Conservation (phyloP, 345 rosid species). For the Kernera saxatilis region DNA sequence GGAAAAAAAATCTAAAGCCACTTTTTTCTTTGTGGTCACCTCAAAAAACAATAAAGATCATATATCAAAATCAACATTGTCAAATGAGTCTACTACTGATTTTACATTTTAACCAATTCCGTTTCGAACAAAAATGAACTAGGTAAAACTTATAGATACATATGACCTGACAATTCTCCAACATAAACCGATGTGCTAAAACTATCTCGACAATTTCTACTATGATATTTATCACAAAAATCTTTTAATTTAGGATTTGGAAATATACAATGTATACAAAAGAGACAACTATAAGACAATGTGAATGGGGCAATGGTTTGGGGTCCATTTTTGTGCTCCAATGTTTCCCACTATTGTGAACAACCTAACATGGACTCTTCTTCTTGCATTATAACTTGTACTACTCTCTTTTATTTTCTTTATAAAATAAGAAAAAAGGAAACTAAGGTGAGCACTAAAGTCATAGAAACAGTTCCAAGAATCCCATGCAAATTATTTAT, state of each 20-base stretch:
- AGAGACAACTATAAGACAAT: conserved; percentile 34
- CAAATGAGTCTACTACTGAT: conserved; percentile 1
- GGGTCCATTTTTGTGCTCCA: conserved; percentile 33
- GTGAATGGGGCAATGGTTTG: conserved; percentile 25
- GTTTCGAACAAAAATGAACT: not conserved
- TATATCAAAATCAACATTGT: conserved; percentile 14
- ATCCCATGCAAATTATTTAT: conserved; percentile 28
- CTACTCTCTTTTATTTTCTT: conserved; percentile 24
- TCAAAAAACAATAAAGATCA: conserved; percentile 18
- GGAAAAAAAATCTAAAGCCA: not conserved
- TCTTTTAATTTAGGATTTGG: not conserved
- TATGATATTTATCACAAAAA: not conserved
- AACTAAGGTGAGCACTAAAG: conserved; percentile 21
- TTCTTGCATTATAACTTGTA: conserved; percentile 20
- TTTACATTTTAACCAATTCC: conserved; percentile 10
- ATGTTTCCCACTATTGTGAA: conserved; percentile 39
- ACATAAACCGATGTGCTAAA: conserved; percentile 1
- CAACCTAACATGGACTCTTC: conserved; percentile 33
- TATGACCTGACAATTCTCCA: not conserved
- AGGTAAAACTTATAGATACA: not conserved
- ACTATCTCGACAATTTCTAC: not conserved
- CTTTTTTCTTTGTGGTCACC: conserved; percentile 15
- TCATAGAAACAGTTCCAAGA: conserved; percentile 8
- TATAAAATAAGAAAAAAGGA: conserved; percentile 7
- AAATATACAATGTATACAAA: conserved; percentile 13